These are phyloP conservation scores for Annona cherimola DNA, from an alignment of 164 flowering plant genomes.

Conservation along the genomic window DNA sequence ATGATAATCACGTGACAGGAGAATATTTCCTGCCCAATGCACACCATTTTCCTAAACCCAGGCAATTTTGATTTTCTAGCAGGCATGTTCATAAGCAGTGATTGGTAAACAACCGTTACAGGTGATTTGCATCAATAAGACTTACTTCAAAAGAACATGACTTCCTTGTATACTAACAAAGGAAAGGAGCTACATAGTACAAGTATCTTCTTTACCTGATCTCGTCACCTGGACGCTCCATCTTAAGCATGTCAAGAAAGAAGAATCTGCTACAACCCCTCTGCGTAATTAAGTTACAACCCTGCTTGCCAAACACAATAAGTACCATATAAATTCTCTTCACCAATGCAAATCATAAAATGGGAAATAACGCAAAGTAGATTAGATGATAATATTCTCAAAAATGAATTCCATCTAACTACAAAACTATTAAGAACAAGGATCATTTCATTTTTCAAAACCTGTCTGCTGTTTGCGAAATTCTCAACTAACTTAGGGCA, in stretches of 20 bases:
- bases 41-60: neutral
- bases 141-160: neutral
- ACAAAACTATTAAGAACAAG: neutral
- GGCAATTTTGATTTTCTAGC: neutral
- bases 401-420: neutral
- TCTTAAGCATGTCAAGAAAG: slow-evolving; percentile 66
- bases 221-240: slow-evolving; percentile 65
- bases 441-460: neutral
- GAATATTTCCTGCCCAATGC: neutral
- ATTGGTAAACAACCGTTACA: neutral
- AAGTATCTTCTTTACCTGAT: slow-evolving; percentile 30
- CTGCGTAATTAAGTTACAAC: slow-evolving; percentile 69
- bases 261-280: slow-evolving; percentile 57
- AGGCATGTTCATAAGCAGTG: neutral
- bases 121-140: neutral
- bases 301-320: slow-evolving; percentile 32
- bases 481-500: no score
- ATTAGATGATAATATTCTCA: neutral
- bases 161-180: neutral
- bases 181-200: neutral
- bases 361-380: neutral
- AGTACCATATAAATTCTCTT: neutral
- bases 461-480: no score
- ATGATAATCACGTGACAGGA: no score
- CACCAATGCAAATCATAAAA: neutral